These are phyloP conservation scores for Ceratorhiza oryzae-sativae DNA, from an alignment of 1,284 basidiomycete genomes.

Conservation along the genomic window DNA sequence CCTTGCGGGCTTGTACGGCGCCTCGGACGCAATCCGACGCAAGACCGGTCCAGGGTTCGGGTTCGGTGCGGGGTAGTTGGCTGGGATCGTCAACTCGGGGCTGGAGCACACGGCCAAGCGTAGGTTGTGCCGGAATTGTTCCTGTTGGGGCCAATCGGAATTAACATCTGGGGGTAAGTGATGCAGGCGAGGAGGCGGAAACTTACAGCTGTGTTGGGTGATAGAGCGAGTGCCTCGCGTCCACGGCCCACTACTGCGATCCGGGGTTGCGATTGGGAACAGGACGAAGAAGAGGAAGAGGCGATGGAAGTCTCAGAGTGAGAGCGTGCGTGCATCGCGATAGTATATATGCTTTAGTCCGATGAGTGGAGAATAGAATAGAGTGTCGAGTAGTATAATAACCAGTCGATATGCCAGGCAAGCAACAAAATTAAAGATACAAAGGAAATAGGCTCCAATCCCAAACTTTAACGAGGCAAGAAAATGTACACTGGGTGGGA, in stretches of 20 bases:
- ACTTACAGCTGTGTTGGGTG: constrained; percentile 15
- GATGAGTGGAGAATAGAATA: background rate
- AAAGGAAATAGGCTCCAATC: background rate
- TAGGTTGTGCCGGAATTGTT: constrained; percentile 6
- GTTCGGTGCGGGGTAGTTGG: background rate
- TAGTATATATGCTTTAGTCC: background rate
- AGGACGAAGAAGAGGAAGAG: background rate
- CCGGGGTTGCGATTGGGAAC: background rate
- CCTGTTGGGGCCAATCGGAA: background rate
- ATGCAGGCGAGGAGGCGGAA: background rate
- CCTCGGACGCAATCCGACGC: constrained; percentile 22
- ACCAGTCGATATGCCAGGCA: no score
- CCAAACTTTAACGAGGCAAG: background rate
- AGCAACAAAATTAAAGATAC: background rate
- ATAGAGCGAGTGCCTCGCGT: constrained; percentile 10
- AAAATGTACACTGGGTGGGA: background rate
- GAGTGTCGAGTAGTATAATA: background rate
- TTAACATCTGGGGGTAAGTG: background rate
- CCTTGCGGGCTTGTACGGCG: background rate
- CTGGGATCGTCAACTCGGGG: constrained; percentile 11
- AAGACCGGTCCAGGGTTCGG: constrained; percentile 25
- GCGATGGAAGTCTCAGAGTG: constrained; percentile 1
- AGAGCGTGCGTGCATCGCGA: constrained; percentile 2
- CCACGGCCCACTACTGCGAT: constrained; percentile 8
- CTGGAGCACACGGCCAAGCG: constrained; percentile 23